Conservation (phyloP, 164 flowering plant genomes). For the Magnolia changhungtana region DNA sequence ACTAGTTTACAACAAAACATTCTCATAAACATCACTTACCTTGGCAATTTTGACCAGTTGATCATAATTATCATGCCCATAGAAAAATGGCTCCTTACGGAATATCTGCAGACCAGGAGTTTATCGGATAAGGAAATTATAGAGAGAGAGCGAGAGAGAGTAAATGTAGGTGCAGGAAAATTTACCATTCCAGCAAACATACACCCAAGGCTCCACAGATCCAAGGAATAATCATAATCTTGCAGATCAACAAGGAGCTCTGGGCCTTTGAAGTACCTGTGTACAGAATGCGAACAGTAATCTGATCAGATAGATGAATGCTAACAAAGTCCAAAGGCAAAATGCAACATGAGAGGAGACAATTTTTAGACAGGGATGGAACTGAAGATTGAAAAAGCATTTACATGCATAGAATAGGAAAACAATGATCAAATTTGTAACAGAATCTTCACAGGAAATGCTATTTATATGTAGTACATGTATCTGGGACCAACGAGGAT, state of each 20-base stretch:
- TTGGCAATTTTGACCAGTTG: constrained; percentile 96
- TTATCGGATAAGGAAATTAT: not conserved
- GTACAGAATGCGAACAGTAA: constrained; percentile 6
- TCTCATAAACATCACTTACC: constrained; percentile 38
- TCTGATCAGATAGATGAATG: constrained; percentile 3
- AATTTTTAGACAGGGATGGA: not conserved
- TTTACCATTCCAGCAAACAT: constrained; percentile 99
- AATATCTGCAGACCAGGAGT: constrained; percentile 55
- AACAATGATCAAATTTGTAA: no score
- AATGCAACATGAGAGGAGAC: not conserved
- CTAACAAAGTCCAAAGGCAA: not conserved
- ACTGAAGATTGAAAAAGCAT: not conserved
- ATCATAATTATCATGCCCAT: constrained; percentile 96
- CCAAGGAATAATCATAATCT: constrained; percentile 97
- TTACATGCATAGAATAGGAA: no score
- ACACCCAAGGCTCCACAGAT: constrained; percentile 99
- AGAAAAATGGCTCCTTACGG: constrained; percentile 73
- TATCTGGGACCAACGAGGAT: no score
- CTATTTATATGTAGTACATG: no score
- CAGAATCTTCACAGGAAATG: no score
- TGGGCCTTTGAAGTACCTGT: constrained; percentile 96
- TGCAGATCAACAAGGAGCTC: constrained; percentile 97
- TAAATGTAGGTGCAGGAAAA: not conserved
- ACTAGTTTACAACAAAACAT: not conserved
- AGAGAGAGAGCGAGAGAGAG: not conserved